phyloP scores from a whole-genome alignment of 768 basidiomycete genomes.

The Sporobolomyces roseus region DNA sequence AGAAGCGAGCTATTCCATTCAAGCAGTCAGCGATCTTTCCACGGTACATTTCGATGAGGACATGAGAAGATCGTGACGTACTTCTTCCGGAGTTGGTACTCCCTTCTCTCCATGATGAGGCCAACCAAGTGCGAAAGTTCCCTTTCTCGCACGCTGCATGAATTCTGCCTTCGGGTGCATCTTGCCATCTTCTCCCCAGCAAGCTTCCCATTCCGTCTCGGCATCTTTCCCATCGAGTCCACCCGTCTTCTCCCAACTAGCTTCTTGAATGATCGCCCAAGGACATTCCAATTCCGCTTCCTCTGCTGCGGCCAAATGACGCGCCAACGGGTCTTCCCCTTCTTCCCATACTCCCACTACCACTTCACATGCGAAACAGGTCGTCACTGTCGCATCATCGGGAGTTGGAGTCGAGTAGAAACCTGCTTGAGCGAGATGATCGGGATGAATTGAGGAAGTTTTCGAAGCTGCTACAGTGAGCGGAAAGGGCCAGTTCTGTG shows the following conservation, averaged over 20 bases:
- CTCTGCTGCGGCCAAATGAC: slow-evolving; percentile 14
- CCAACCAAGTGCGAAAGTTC: slow-evolving; percentile 29
- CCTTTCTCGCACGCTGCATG: slow-evolving; percentile 21
- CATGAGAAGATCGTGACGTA: no score
- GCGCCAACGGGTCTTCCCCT: slow-evolving; percentile 22
- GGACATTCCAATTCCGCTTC: slow-evolving; percentile 11
- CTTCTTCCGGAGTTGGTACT: slow-evolving; percentile 22
- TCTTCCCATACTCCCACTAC: slow-evolving; percentile 30
- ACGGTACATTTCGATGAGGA: no score
- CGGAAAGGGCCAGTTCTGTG: slow-evolving; percentile 33
- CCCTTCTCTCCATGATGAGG: slow-evolving; percentile 26
- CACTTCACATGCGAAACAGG: slow-evolving; percentile 29
- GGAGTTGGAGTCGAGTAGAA: slow-evolving; percentile 29
- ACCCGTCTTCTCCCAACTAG: slow-evolving; percentile 1
- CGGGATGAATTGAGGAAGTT: slow-evolving; percentile 27
- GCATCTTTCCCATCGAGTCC: neutral
- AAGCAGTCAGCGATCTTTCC: neutral
- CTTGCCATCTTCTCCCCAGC: slow-evolving; percentile 13
- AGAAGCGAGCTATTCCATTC: slow-evolving; percentile 13
- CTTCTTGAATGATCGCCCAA: neutral
- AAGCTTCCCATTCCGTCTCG: slow-evolving; percentile 11
- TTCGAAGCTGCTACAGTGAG: slow-evolving; percentile 22
- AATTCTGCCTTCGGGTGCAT: slow-evolving; percentile 21
- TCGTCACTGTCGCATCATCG: slow-evolving; percentile 29
- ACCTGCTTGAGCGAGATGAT: slow-evolving; percentile 25